phyloP scores from a whole-genome alignment of 805 yeast species.

The Dipodascopsis uninucleata region DNA sequence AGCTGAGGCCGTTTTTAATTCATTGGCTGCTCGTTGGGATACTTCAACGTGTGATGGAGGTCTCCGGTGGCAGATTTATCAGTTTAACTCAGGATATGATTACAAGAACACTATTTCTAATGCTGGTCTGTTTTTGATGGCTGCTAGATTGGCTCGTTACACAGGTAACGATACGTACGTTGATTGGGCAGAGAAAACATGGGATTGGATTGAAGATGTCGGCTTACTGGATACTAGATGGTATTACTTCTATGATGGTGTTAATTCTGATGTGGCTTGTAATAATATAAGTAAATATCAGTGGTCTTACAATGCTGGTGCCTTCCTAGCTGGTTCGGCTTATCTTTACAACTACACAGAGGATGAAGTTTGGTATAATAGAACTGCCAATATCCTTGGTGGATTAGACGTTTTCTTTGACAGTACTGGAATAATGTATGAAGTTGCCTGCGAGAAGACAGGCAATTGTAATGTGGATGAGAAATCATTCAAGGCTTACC shows the following conservation, averaged over 20 bases:
- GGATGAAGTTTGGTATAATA: constrained; percentile 60
- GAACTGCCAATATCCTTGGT: constrained; percentile 53
- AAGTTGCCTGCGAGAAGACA: constrained; percentile 73
- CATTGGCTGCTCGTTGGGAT: constrained; percentile 92
- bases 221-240: constrained; percentile 40
- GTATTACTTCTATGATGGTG: constrained; percentile 49
- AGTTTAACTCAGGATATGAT: constrained; percentile 91
- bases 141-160: constrained; percentile 79
- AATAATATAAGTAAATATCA: constrained; percentile 52
- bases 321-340: constrained; percentile 75
- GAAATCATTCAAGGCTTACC: constrained; percentile 85
- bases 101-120: constrained; percentile 86
- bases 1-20: constrained; percentile 85
- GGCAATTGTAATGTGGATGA: constrained; percentile 77
- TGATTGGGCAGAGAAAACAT: constrained; percentile 66
- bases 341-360: constrained; percentile 70
- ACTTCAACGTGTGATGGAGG: constrained; percentile 73
- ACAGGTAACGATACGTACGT: constrained; percentile 68
- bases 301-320: constrained; percentile 88
- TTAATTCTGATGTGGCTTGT: constrained; percentile 54
- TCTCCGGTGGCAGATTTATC: constrained; percentile 91
- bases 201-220: constrained; percentile 62
- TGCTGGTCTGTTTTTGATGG: constrained; percentile 74
- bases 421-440: constrained; percentile 56
- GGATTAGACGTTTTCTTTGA: constrained; percentile 52